Evolutionary conservation across 345 rosid species (phyloP).

Genomic region (Camelina laxa): DNA sequence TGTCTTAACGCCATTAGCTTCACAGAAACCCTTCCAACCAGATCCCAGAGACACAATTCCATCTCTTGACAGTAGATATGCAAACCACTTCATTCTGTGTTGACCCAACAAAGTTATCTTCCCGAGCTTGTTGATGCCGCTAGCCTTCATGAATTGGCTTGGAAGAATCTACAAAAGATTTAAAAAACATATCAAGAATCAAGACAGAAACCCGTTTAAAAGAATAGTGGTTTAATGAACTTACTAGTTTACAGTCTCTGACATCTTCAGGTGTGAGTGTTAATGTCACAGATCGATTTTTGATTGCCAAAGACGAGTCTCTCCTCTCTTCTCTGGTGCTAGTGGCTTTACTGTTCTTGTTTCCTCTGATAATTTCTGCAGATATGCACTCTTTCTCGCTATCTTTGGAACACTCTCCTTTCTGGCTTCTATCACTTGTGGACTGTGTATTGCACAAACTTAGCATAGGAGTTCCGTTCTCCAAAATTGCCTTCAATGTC

Average conservation of each 20-base stretch:
- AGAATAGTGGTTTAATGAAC: background rate
- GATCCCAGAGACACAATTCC: background rate
- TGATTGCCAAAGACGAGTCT: background rate
- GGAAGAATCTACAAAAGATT: slow-evolving; percentile 3
- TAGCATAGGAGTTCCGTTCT: slow-evolving; percentile 11
- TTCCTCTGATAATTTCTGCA: background rate
- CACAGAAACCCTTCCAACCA: slow-evolving; percentile 12
- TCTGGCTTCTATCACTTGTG: background rate
- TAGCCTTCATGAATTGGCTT: slow-evolving; percentile 10
- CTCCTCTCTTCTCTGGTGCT: background rate
- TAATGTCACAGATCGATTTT: background rate
- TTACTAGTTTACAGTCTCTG: slow-evolving; percentile 11
- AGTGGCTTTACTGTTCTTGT: background rate
- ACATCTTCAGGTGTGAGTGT: background rate
- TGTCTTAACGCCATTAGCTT: slow-evolving; percentile 8
- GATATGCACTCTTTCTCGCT: slow-evolving; percentile 1
- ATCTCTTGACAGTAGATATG: background rate
- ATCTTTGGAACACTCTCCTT: background rate
- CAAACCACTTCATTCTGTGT: background rate
- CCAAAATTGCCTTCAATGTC: background rate
- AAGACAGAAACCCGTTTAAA: slow-evolving; percentile 11
- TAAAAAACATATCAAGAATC: background rate
- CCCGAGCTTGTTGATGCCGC: slow-evolving; percentile 1
- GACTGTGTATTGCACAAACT: background rate
- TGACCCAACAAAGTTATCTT: background rate